Evolutionary conservation across 176 grass and related monocot species (phyloP).

Genomic region (Carex pumila): DNA sequence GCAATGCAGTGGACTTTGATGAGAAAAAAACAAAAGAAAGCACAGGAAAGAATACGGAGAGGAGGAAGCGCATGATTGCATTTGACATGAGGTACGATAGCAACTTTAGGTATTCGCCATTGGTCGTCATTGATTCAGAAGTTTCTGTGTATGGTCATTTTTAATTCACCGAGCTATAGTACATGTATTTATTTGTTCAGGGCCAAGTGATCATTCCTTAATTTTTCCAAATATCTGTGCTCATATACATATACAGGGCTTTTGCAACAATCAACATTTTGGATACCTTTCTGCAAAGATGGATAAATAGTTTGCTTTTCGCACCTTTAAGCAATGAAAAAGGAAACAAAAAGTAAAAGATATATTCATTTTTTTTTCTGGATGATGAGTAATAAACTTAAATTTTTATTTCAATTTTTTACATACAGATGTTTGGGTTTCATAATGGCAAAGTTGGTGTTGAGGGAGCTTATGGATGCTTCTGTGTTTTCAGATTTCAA

Average conservation of each 20-base stretch:
- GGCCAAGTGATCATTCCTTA: neutral
- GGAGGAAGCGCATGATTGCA: slow-evolving; percentile 87
- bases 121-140: neutral
- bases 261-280: neutral
- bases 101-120: neutral
- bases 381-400: neutral
- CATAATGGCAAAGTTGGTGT: slow-evolving; percentile 89
- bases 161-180: neutral
- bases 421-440: slow-evolving; percentile 74
- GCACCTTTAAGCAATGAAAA: neutral
- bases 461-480: slow-evolving; percentile 82
- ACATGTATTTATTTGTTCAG: neutral
- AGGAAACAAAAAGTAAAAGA: neutral
- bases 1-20: slow-evolving; percentile 84
- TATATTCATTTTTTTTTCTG: slow-evolving; percentile 1
- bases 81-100: slow-evolving; percentile 90
- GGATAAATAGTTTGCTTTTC: neutral
- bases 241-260: neutral
- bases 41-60: slow-evolving; percentile 39
- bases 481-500: slow-evolving; percentile 78
- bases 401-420: slow-evolving; percentile 17
- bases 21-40: slow-evolving; percentile 39
- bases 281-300: neutral
- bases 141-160: neutral
- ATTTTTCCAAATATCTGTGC: neutral